Conservation (phyloP, 2,329 filamentous ascomycete species). For the Cladophialophora yegresii region DNA sequence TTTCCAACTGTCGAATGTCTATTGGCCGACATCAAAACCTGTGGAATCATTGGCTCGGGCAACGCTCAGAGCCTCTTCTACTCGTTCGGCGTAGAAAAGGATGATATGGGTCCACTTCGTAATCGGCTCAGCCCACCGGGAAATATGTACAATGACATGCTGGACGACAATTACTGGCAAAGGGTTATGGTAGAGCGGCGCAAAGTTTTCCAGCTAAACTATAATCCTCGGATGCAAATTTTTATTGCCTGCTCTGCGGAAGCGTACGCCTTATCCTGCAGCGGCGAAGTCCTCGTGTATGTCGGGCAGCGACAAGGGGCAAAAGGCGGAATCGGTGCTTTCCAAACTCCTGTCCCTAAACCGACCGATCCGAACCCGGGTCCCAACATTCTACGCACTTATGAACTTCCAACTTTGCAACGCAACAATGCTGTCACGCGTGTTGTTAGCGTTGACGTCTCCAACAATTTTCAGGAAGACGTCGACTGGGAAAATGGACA, state of each 20-base stretch:
- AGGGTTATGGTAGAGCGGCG: not conserved
- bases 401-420: conserved; percentile 1
- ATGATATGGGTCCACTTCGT: not conserved
- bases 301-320: not conserved
- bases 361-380: not conserved
- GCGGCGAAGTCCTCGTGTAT: conserved; percentile 1
- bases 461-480: not conserved
- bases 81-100: not conserved
- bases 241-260: conserved; percentile 3
- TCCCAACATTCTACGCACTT: not conserved
- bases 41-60: conserved; percentile 3
- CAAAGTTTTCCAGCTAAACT: not conserved
- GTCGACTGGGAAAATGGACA: conserved; percentile 5
- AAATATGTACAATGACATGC: not conserved
- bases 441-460: not conserved
- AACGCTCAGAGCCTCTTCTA: conserved; percentile 4
- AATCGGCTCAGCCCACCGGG: not conserved
- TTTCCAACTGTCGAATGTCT: conserved; percentile 1
- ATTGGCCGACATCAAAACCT: not conserved
- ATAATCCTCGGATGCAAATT: not conserved
- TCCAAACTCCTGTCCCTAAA: not conserved
- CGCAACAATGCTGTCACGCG: not conserved
- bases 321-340: not conserved
- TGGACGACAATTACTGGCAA: not conserved
- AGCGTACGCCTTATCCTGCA: not conserved